These are phyloP conservation scores for Penicillium parvum DNA, from an alignment of 495 filamentous ascomycete species.

Conservation along the genomic window DNA sequence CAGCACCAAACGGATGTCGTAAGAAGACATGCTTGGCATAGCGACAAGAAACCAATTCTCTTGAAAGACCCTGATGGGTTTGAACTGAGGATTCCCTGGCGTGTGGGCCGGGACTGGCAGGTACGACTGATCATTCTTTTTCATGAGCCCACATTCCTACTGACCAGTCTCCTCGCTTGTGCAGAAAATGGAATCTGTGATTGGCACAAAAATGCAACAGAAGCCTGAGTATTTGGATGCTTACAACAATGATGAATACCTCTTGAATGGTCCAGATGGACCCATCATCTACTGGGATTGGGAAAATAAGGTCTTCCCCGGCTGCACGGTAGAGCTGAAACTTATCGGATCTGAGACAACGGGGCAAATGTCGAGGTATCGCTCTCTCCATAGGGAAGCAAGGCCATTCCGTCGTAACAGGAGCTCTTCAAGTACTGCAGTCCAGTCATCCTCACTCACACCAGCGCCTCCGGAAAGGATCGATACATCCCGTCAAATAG, in stretches of 20 bases:
- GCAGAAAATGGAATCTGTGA: not conserved
- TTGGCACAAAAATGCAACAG: slow-evolving; percentile 2
- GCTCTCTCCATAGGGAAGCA: not conserved
- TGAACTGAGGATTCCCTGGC: slow-evolving; percentile 5
- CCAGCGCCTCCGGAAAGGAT: not conserved
- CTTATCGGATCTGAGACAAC: not conserved
- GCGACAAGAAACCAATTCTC: not conserved
- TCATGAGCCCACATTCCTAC: not conserved
- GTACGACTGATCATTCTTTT: no score
- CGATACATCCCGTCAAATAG: not conserved
- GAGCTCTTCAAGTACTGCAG: not conserved
- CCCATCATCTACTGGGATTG: not conserved
- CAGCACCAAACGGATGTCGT: not conserved
- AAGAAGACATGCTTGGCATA: not conserved
- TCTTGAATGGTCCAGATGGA: slow-evolving; percentile 1
- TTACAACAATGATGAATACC: not conserved
- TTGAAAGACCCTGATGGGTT: slow-evolving; percentile 1
- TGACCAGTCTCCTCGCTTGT: not conserved
- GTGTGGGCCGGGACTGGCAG: not conserved
- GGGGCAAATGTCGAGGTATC: not conserved
- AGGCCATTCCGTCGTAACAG: not conserved
- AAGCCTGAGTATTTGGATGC: not conserved
- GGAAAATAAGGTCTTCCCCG: not conserved
- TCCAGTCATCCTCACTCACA: not conserved
- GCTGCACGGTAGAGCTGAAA: slow-evolving; percentile 2